Base-by-base conservation (phyloP, 129 eudicot genomes). In the Calendula officinalis region DNA sequence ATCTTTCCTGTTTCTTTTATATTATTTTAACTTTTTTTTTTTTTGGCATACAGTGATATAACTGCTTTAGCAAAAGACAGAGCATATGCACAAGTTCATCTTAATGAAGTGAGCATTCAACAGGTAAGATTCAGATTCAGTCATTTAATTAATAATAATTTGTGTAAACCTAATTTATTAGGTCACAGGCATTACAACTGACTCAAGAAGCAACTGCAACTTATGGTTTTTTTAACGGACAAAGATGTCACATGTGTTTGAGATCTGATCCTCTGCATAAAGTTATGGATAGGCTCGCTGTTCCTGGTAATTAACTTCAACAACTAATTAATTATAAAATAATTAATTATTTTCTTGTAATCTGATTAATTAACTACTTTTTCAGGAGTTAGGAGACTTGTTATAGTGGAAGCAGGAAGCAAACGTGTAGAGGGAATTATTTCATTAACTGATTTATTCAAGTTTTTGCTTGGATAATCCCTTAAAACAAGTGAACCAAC, bases 201-300 rank as follows among this genome's bases (percentile, higher is more conserved):
- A 84, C 86, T 45, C 89, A 88, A 80, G 92, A 88, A 56, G 82
- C 83, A 61, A 71, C 69, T 66, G 84, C 96, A 66, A 74, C 96
- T 6, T 72, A 61, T 70, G 92, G 87, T 3, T 75, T 80, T 46
- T 82, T 72, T 64, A 88, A 75, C 64, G 95, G 90, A 40, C 96
- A 84, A 77, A 75, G 96, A 78, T 88, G 96, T 67, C 96, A 88
- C 27, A 88, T 88, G 94, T 88, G 96, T 69, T 84, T 88, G 80
- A 61, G 87, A 49, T 82, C 94, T 37, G 96, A 88, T 67, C 79
- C 89, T 3, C 71, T 88, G 68, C 92, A 84, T 37, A 84, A 82
- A 80, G 84, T 88, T 46, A 84, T 88, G 87, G 96, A 88, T 64
- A 75, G 85, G 75, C 84, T 88, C 36, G 77, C 92, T 11, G 46